Evolutionary conservation across 306 rosid species (phyloP), one percentile per base, ranked within the genome.

Genomic region (Ormosia semicastrata): DNA sequence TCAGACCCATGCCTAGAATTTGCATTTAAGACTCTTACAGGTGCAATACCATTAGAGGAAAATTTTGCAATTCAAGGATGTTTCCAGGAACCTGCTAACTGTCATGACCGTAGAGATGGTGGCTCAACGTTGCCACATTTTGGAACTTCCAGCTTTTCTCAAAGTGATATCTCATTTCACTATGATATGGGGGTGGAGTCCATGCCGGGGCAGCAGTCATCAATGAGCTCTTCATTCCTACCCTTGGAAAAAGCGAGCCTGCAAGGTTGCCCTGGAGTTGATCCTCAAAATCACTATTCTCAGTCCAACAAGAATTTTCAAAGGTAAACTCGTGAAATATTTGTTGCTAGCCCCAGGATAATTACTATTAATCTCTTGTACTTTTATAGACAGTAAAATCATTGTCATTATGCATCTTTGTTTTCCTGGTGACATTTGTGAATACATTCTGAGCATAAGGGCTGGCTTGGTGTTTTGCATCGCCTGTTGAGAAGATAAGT

Each of bases 1-100:
- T 94, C 94, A 43, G 99, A 95, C 81, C 97, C 99, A 33, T 93
- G 99, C 85, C 87, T 93, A 69, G 99, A 95, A 73, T 95, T 93
- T 81, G 97, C 99, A 36, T 90, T 83, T 65, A 95, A 93, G 91
- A 95, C 97, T 56, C 99, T 95, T 76, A 93, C 97, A 37, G 99
- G 99, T 8, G 89, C 71, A 87, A 86, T 89, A 84, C 96, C 99
- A 4, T 83, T 89, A 6, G 94, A 88, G 71, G 98, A 90, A 76
- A 89, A 80, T 84, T 72, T 90, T 69, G 80, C 83, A 62, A 15
- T 72, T 66, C 92, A 86, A 77, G 88, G 89, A 67, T 70, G 66
- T 86, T 75, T 88, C 83, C 90, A 81, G 76, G 93, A 90, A 71
- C 88, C 88, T 46, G 84, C 85, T 8, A 82, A 79, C 81, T 68